phyloP scores from a whole-genome alignment of 371 early-diverging fungal species.

The Choanephora cucurbitarum region DNA sequence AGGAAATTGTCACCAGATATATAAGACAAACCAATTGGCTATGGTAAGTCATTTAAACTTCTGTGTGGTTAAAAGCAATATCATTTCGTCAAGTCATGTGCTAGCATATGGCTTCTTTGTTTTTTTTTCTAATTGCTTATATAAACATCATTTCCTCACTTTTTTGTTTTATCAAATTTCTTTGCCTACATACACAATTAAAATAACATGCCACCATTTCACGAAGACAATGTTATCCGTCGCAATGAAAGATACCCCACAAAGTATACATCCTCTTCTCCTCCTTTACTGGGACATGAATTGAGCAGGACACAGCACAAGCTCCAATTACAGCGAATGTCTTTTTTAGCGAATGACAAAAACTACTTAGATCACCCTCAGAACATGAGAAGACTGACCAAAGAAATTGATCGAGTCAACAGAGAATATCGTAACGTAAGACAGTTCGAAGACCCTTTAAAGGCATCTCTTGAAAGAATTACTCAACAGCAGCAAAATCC shows the following conservation, averaged over 20 bases:
- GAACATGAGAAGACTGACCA: constrained; percentile 57
- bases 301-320: constrained; percentile 55
- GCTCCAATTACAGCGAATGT: constrained; percentile 50
- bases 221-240: constrained; percentile 14
- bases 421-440: constrained; percentile 48
- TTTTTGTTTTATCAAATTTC: neutral
- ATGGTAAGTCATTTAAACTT: constrained; percentile 21
- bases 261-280: no score
- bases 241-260: neutral
- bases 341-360: constrained; percentile 52
- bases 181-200: neutral
- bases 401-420: constrained; percentile 55
- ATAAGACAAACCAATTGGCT: constrained; percentile 24
- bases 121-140: constrained; percentile 1
- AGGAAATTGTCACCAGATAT: no score
- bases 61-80: constrained; percentile 13
- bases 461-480: constrained; percentile 38
- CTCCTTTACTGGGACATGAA: neutral
- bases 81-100: constrained; percentile 11
- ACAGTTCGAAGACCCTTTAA: constrained; percentile 43
- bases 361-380: constrained; percentile 52
- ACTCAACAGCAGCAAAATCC: neutral
- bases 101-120: no score
- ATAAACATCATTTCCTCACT: no score
- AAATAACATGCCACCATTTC: constrained; percentile 11